Evolutionary conservation across 257 asterid genomes (phyloP).

Genomic region (Ilex asprella): DNA sequence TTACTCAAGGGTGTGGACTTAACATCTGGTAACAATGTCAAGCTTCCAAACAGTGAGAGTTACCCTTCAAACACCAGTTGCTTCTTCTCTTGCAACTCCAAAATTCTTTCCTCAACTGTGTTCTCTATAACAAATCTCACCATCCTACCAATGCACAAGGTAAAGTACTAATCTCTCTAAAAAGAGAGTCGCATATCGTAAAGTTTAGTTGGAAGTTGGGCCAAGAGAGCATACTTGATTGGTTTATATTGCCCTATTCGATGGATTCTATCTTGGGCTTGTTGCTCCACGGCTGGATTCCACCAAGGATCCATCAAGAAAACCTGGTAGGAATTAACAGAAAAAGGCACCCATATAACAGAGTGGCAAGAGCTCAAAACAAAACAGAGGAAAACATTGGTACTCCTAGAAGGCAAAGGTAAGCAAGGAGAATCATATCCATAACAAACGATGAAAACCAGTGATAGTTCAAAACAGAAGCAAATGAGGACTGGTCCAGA

Average conservation of each 20-base stretch:
- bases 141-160: conserved; percentile 36
- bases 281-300: conserved; percentile 97
- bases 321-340: conserved; percentile 43
- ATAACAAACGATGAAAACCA: too few relatives aligned
- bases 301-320: conserved; percentile 99
- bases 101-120: conserved; percentile 83
- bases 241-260: conserved; percentile 94
- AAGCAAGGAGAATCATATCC: too few relatives aligned
- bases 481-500: too few relatives aligned
- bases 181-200: too few relatives aligned
- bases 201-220: neutral
- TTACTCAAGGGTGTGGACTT: neutral
- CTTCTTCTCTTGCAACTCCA: conserved; percentile 91
- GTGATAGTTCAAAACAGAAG: too few relatives aligned
- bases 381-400: too few relatives aligned
- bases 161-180: too few relatives aligned
- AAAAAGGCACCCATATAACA: conserved; percentile 9
- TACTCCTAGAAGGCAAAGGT: too few relatives aligned
- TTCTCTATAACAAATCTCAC: conserved; percentile 82
- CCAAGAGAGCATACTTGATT: conserved; percentile 42
- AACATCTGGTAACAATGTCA: neutral
- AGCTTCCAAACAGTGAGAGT: neutral
- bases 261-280: conserved; percentile 96
- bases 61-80: conserved; percentile 98
- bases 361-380: conserved; percentile 5